phyloP scores from a whole-genome alignment of 208 protist species.

The Spironucleus salmonicida region DNA sequence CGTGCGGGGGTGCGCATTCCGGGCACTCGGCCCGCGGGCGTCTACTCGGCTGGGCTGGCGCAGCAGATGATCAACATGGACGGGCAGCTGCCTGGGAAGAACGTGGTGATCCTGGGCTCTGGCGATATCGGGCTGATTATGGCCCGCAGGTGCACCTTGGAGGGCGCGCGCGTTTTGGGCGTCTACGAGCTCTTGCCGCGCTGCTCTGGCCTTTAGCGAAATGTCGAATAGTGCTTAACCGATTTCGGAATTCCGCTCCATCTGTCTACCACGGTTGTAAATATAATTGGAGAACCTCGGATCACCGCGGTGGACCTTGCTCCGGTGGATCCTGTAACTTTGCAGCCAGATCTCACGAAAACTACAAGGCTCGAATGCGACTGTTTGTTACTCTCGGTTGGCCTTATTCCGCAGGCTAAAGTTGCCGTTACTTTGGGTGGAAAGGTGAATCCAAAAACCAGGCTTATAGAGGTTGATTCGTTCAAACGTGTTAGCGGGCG shows the following conservation, averaged over 20 bases:
- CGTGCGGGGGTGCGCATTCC: conserved; percentile 14
- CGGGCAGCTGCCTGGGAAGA: conserved; percentile 30
- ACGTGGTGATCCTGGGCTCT: conserved; percentile 30
- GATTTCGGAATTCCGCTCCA: conserved; percentile 34
- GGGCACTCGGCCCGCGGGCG: conserved; percentile 30
- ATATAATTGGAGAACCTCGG: conserved; percentile 19
- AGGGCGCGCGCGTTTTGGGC: conserved; percentile 33
- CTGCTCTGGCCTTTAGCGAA: conserved; percentile 3
- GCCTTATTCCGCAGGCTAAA: conserved; percentile 27
- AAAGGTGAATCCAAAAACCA: conserved; percentile 10
- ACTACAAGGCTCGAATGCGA: conserved; percentile 31
- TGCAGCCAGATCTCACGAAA: not conserved
- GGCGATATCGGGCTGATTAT: conserved; percentile 37
- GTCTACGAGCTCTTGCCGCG: conserved; percentile 26
- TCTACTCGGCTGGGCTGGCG: conserved; percentile 33
- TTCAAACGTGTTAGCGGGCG: not conserved
- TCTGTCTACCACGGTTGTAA: not conserved
- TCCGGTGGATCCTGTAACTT: conserved; percentile 25
- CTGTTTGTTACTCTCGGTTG: conserved; percentile 26
- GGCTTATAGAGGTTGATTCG: conserved; percentile 15
- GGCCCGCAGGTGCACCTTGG: conserved; percentile 27
- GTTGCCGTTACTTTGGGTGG: not conserved
- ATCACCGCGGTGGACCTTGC: conserved; percentile 15
- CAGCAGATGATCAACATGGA: conserved; percentile 21
- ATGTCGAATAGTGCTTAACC: conserved; percentile 8